Evolutionary conservation across 495 filamentous ascomycete genomes (phyloP), one percentile per base, ranked within the genome.

Genomic region (Achaetomiella virescens): DNA sequence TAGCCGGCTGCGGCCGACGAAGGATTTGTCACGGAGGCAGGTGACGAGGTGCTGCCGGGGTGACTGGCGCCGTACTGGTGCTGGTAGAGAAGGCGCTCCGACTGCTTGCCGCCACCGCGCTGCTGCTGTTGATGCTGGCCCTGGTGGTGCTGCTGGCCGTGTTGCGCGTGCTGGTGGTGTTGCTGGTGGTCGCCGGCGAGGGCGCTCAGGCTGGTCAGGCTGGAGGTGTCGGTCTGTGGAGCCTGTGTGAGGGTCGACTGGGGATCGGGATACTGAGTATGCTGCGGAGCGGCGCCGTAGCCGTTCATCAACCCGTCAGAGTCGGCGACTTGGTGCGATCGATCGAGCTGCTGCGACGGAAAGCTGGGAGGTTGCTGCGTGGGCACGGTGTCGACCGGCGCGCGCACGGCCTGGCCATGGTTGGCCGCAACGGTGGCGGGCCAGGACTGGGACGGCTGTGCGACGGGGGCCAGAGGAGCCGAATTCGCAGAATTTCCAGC

Each of bases 1-100:
- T 63, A 63, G 35, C 47, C 36, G 42, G 58, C 20, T n/a, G 54
- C 53, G 58, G 64, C 54, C 54, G 72, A 52, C 12, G 62, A 29
- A 22, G 71, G 57, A 59, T 62, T 73, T 49, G 69, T 55, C 52
- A 68, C 73, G 66, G 67, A 66, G 41, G 67, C 63, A 56, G 72
- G 60, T 46, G 72, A 52, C 43, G 66, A 48, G 62, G 66, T 63
- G 67, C 59, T 58, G 49, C 58, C 54, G 59, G 67, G 53, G 59
- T 70, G 68, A 60, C 59, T 52, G 49, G 62, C 65, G 60, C 61
- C 66, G 63, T 68, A 66, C 36, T 62, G 56, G 43, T 57, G 65
- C 41, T 61, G 64, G 52, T 65, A 70, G 36, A 63, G 44, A 45
- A 60, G 60, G 51, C 65, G 65, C 42, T 68, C 65, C 29, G 61